Base-by-base conservation (phyloP, 2,329 filamentous ascomycete genomes). In the Endoconidiophora laricicola region DNA sequence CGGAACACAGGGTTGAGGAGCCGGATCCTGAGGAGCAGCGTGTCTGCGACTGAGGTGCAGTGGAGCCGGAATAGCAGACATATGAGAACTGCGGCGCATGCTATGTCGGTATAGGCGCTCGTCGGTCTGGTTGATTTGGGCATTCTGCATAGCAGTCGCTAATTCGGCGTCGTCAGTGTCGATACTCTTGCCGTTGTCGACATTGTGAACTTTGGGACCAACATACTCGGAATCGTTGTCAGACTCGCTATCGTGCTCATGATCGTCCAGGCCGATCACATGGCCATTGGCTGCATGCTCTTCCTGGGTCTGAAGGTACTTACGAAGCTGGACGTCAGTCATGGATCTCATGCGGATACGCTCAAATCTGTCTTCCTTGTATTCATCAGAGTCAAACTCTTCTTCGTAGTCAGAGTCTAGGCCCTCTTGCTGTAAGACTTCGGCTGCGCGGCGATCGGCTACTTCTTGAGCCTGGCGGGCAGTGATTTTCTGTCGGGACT, bases 41-140 rank as follows among this genome's bases (percentile, higher is more conserved):
- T 16, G 43, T 26, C 22, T 44, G 14, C 23, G n/a, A 10, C 9
- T 18, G 14, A 24, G 23, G 14, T 29, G 20, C 18, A 50, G 36
- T 16, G 48, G 43, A 3, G 18, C 14, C 22, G 48, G 48, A 5
- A 50, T 22, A 10, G 48, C 48, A 5, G 48, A 50, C 40, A 12
- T 22, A n/a, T 26, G 44, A 36, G 36, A 37, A 18, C 26, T 33
- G 7, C 6, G 26, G 26, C 26, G 26, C 26, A 6, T 29, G 3
- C 26, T 29, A 7, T 29, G 26, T 29, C 26, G 6, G 26, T 29
- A 10, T 29, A 7, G 26, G 3, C n/a, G 29, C 44, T 18, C 16
- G 16, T 18, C 16, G 16, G 16, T 18, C 16, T 18, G 16, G 16
- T 18, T 18, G 16, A 18, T 18, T 18, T 18, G 16, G 16, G 16